Percentiles rank a stretch among this genome's conserved stretches.
Conservation (phyloP, 2,329 filamentous ascomycete genomes). For the Penicillium sp. region DNA sequence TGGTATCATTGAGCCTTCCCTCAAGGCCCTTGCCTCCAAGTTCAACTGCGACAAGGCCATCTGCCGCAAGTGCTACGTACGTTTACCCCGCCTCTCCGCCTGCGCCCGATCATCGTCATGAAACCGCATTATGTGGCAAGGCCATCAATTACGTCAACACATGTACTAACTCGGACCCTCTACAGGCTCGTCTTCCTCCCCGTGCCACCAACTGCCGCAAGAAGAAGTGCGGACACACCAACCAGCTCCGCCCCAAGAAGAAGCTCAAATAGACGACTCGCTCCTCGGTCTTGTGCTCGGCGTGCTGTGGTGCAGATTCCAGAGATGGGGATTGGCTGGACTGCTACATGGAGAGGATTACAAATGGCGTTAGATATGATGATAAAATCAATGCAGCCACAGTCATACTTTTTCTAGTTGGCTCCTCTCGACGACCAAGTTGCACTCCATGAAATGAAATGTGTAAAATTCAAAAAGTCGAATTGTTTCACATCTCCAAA, state of each 20-base stretch:
- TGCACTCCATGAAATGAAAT: conserved; percentile 39
- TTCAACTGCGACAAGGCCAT: conserved; percentile 99
- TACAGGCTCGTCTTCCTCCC: conserved; percentile 77
- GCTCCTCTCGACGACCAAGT: conserved; percentile 35
- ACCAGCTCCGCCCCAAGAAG: conserved; percentile 99
- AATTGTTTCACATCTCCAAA: conserved; percentile 4
- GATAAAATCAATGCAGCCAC: conserved; percentile 39
- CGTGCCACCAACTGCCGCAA: conserved; percentile 99
- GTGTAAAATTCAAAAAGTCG: conserved; percentile 37
- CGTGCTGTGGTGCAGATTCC: conserved; percentile 35
- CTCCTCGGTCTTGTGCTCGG: conserved; percentile 49
- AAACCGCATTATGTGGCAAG: background rate
- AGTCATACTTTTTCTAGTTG: conserved; percentile 39
- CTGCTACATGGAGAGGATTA: conserved; percentile 38
- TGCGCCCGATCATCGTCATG: background rate
- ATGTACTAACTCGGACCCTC: background rate
- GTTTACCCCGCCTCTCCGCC: conserved; percentile 40
- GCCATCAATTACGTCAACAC: conserved; percentile 5
- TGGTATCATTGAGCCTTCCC: conserved; percentile 98
- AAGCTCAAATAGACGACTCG: conserved; percentile 79
- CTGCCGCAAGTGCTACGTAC: conserved; percentile 99
- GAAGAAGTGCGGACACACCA: conserved; percentile 99
- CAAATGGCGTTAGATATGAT: conserved; percentile 43
- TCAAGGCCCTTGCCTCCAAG: conserved; percentile 97
- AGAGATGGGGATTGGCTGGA: conserved; percentile 34